Base-by-base conservation (phyloP, 176 grass and related monocot genomes). In the Musa beccarii region DNA sequence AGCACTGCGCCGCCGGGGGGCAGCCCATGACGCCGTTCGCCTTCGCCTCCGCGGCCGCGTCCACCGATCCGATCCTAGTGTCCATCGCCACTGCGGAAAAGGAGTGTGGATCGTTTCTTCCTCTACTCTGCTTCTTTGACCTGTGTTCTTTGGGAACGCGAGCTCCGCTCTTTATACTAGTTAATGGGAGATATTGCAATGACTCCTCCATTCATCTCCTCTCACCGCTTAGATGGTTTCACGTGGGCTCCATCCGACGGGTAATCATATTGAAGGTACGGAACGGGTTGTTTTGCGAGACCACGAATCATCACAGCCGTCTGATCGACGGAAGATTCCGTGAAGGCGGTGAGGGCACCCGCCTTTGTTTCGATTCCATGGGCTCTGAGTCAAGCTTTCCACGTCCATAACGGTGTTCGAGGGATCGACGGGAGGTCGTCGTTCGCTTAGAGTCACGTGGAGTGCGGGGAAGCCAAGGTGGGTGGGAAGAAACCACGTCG, bases 51-150 rank as follows among this genome's bases (percentile, higher is more conserved):
- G 50, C 20, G 50, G 73, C 10, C n/a, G 71, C 75, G 81, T 88
- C 67, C n/a, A 84, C 78, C 67, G 88, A 89, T 14, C 79, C 82
- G 63, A 86, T 29, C 20, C 29, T 79, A 65, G 88, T 81, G 34
- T 95, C 92, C 92, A 91, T 85, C 10, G 62, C 63, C 25, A 15
- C 15, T 19, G 57, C 15, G n/a, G 57, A 61, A 20, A n/a, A 61
- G n/a, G 57, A 0, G 17, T 19, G 57, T 61, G 57, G 7, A 20
- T 61, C 4, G 57, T 15, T 20, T 61, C n/a, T n/a, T 59, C 14
- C 16, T n/a, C 0, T 9, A 3, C 11, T 57, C 54, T 15, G 17
- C 6, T 57, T 57, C 54, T 14, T 57, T 57, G 12, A 57, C 54
- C 11, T 14, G 14, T 3, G 3, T 14, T 15, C 3, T 12, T 15